Conservation (phyloP, 495 filamentous ascomycete species). For the Antarctomyces pellizariae region DNA sequence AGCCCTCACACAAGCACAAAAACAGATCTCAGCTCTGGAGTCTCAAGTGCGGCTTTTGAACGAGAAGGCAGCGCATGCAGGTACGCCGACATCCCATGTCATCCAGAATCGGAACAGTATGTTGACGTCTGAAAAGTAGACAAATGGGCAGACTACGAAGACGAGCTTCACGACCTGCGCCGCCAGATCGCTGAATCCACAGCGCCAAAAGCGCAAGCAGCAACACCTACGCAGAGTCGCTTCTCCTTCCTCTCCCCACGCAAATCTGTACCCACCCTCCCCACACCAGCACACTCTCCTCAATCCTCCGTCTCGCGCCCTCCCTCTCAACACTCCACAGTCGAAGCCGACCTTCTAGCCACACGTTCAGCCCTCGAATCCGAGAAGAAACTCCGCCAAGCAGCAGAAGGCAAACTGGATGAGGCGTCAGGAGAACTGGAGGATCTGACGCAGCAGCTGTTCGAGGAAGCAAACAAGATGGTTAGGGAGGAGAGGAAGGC, state of each 20-base stretch:
- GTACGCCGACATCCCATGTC: conserved; percentile 22
- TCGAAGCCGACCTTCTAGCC: conserved; percentile 34
- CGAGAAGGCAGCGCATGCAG: conserved; percentile 51
- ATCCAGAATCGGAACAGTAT: conserved; percentile 1
- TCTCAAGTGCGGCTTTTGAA: conserved; percentile 53
- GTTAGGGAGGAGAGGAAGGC: conserved; percentile 72
- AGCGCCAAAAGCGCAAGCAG: conserved; percentile 13
- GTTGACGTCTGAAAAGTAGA: conserved; percentile 23
- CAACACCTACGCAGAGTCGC: conserved; percentile 19
- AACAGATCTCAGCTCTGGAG: conserved; percentile 58
- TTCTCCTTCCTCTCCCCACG: conserved; percentile 43
- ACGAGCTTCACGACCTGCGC: conserved; percentile 33
- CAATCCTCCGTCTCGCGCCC: conserved; percentile 10
- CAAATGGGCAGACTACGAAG: conserved; percentile 87
- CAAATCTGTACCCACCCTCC: conserved; percentile 21
- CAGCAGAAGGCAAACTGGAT: conserved; percentile 50
- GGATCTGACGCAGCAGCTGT: conserved; percentile 66
- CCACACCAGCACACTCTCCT: conserved; percentile 12
- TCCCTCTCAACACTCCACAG: conserved; percentile 13
- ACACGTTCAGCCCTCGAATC: conserved; percentile 41
- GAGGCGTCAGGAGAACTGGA: conserved; percentile 64
- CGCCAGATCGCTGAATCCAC: conserved; percentile 16
- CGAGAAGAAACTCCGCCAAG: conserved; percentile 45
- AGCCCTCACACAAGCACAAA: conserved; percentile 32
- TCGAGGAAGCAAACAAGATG: conserved; percentile 94